Conservation (phyloP, 306 rosid genomes). For the Vicia sativa region DNA sequence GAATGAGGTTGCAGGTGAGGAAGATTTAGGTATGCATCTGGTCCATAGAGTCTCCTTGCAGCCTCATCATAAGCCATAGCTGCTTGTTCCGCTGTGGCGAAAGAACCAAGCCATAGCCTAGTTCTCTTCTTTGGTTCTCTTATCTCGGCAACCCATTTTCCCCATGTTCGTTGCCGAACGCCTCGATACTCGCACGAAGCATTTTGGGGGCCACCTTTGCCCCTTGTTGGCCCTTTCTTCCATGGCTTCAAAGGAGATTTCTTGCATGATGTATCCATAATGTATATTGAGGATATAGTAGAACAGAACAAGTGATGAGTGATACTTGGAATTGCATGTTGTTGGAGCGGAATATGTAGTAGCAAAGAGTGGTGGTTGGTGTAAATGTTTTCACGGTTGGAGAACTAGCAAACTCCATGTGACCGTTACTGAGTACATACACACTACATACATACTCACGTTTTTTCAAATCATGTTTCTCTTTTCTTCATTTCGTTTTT, state of each 20-base stretch:
- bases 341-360: slow-evolving; percentile 80
- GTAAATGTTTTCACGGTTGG: slow-evolving; percentile 89
- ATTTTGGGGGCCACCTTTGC: slow-evolving; percentile 96
- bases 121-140: slow-evolving; percentile 97
- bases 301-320: slow-evolving; percentile 32
- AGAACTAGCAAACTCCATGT: slow-evolving; percentile 51
- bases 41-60: slow-evolving; percentile 89
- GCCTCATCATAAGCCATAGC: slow-evolving; percentile 98
- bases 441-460: not conserved
- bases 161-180: slow-evolving; percentile 96
- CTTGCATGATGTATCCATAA: slow-evolving; percentile 70
- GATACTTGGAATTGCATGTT: slow-evolving; percentile 46
- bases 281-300: slow-evolving; percentile 3
- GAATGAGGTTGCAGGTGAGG: slow-evolving; percentile 70
- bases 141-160: slow-evolving; percentile 98
- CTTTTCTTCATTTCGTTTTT: not conserved
- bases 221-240: slow-evolving; percentile 96
- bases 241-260: slow-evolving; percentile 85
- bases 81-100: slow-evolving; percentile 94
- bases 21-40: slow-evolving; percentile 91
- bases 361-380: slow-evolving; percentile 57
- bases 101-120: slow-evolving; percentile 95
- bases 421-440: slow-evolving; percentile 61
- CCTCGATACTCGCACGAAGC: slow-evolving; percentile 90
- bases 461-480: slow-evolving; percentile 41